Base-by-base conservation (phyloP, 352 stramenopile species). In the Phytophthora cactorum region DNA sequence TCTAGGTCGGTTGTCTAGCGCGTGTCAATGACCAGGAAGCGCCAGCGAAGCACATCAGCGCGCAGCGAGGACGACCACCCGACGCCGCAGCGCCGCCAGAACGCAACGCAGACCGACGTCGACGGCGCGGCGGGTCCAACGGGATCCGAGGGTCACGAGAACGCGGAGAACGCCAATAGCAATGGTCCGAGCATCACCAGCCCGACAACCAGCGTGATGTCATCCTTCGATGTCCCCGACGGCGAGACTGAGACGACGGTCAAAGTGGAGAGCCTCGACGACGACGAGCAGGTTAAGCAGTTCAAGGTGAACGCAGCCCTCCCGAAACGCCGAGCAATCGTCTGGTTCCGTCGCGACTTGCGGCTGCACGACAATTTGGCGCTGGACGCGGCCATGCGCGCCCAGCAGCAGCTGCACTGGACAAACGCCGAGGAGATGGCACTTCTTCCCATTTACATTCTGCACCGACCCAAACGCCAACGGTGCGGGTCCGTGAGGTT, bases 361-460 rank as follows among this genome's bases (percentile, higher is more conserved):
- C 78, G 97, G 17, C 59, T 99, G 25, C 93, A 99, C 74, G 97
- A 99, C 82, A 99, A 99, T 77, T 82, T 95, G 36, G 89, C 90
- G 29, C 75, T 99, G 10, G 55, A 91, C 14, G 82, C 83, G 15
- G 90, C 91, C 4, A 75, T 93, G 34, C 59, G 53, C 17, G 38
- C 60, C 12, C 70, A 75, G 41, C 36, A 71, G 54, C 32, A 59
- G 28, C 25, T 70, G 14, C 46, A 54, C 25, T 60, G 38, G 38
- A 38, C 53, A 3, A 46, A 47, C 1, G 38, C 27, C 1, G 72
- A 74, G 32, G 53, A 73, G 4, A 75, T 81, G 56, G 65, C 67
- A 7, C 56, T 91, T 4, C 59, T 91, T 27, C 88, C 93, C 0
- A 66, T 98, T 36, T 98, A 97, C 69, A 90, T 96, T 34, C 69